Base-by-base conservation (phyloP, 768 basidiomycete species). In the Punctularia strigosozonata region DNA sequence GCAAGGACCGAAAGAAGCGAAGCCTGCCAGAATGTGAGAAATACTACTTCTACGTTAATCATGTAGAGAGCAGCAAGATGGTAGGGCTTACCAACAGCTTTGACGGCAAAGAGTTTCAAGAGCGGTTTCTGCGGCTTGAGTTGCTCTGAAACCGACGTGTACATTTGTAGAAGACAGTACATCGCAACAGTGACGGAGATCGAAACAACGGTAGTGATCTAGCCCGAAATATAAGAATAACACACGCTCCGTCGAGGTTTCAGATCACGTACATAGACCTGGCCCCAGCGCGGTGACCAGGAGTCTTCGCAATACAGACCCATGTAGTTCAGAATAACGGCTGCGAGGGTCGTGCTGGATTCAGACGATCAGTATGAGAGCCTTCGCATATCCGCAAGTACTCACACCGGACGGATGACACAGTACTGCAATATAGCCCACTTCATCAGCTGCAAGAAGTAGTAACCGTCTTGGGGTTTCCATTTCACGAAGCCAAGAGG, bases 11-110 rank as follows among this genome's bases (percentile, higher is more conserved):
- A 69, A 12, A 86, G 63, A 24, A 73, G 60, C 0, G 69, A 73
- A 13, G 75, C 69, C 55, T 85, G 82, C 82, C 82, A 86, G 52
- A 85, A 85, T 5, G 78, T 81, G 14, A 84, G 59, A 50, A 84
- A 82, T 0, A 83, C 78, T 73, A 45, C 5, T 55, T 38, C 13
- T 26, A 21, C 6, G 31, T 14, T 21, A 28, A 34, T 24, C 15
- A 39, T 31, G 2, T 1, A 40, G 5, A 22, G 19, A 15, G 40
- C 33, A 8, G 21, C 19, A 37, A 43, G n/a, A 20, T 18, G 20
- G 44, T 12, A 3, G 5, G 3, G 53, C 72, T 40, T 25, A 77
- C 78, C 77, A 33, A 82, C 78, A 39, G 78, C 76, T 53, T 86
- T 88, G 46, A 85, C 62, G 7, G 80, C 66, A 47, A 85, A 70